Conservation (phyloP, 202 grass and related monocot species). For the Panicum virgatum region DNA sequence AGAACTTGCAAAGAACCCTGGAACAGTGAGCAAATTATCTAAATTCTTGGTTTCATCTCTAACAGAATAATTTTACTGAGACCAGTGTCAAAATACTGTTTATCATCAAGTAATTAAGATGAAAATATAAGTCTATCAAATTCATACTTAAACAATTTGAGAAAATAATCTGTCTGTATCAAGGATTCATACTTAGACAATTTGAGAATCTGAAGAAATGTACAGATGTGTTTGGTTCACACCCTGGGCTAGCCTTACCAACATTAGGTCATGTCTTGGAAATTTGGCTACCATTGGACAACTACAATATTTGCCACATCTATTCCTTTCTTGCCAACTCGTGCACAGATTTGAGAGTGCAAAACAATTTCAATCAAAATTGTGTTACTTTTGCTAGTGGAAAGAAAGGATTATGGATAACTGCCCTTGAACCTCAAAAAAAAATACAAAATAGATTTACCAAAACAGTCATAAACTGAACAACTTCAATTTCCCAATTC, state of each 20-base stretch:
- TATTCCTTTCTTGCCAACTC: neutral
- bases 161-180: neutral
- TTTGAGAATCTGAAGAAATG: neutral
- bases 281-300: neutral
- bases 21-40: constrained; percentile 35
- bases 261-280: neutral
- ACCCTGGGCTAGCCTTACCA: neutral
- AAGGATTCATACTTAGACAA: neutral
- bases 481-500: neutral
- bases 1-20: constrained; percentile 98
- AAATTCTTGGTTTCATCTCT: constrained; percentile 21
- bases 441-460: neutral
- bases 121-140: neutral
- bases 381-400: neutral
- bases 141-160: constrained; percentile 2
- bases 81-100: neutral
- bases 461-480: neutral
- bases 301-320: neutral
- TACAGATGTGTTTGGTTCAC: neutral
- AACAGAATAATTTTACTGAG: neutral
- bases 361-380: neutral
- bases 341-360: neutral
- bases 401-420: too few relatives aligned
- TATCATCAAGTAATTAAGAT: neutral
- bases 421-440: neutral